Evolutionary conservation across 2,329 filamentous ascomycete genomes (phyloP).

Genomic region (Calonectria honghensis): DNA sequence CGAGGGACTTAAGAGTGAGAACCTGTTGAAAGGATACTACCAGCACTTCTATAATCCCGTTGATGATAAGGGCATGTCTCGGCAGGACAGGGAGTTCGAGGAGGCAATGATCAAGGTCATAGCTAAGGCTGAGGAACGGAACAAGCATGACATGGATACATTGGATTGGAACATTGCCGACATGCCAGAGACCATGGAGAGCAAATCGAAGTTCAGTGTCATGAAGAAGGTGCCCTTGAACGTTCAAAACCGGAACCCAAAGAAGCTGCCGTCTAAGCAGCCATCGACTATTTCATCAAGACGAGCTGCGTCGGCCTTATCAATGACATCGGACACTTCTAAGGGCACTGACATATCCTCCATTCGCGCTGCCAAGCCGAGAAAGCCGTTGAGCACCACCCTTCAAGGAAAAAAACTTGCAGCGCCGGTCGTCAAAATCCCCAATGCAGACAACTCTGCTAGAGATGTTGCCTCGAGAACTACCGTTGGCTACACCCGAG

Average conservation of each 20-base stretch:
- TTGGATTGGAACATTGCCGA: constrained; percentile 77
- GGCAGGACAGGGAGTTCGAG: constrained; percentile 76
- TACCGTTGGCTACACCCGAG: constrained; percentile 90
- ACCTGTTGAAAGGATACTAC: constrained; percentile 77
- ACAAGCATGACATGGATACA: constrained; percentile 79
- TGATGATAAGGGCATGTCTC: constrained; percentile 80
- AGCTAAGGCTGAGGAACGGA: constrained; percentile 78
- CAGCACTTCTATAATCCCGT: constrained; percentile 77
- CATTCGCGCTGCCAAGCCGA: constrained; percentile 43
- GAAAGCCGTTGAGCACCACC: constrained; percentile 57
- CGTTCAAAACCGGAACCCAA: constrained; percentile 31
- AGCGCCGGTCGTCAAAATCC: constrained; percentile 64
- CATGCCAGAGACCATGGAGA: constrained; percentile 67
- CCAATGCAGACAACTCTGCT: constrained; percentile 74
- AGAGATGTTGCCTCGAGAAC: constrained; percentile 83
- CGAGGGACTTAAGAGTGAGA: constrained; percentile 74
- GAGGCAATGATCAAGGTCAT: constrained; percentile 70
- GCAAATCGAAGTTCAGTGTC: constrained; percentile 30
- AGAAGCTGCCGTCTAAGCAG: constrained; percentile 44
- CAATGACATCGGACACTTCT: constrained; percentile 60
- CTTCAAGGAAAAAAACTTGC: constrained; percentile 55
- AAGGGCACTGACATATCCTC: constrained; percentile 39
- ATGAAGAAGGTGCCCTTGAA: constrained; percentile 29
- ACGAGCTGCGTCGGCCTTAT: constrained; percentile 72
- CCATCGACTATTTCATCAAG: constrained; percentile 64